Evolutionary conservation across 2,329 filamentous ascomycete genomes (phyloP).

Genomic region (Cytospora paraplurivora): DNA sequence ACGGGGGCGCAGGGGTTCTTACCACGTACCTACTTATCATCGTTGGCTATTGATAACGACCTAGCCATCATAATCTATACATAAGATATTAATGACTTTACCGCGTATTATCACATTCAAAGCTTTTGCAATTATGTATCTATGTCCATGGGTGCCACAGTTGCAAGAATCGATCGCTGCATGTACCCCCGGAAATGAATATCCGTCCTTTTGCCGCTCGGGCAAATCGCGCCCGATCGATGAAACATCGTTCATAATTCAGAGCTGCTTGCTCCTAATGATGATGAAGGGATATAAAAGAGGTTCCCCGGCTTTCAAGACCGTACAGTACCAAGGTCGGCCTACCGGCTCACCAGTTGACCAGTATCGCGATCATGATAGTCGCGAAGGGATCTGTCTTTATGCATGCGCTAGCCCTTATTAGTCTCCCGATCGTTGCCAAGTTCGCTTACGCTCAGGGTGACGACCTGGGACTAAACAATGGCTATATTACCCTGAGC

Average conservation of each 20-base stretch:
- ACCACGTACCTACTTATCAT: no score
- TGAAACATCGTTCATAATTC: neutral
- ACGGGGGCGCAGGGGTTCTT: no score
- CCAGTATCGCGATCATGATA: conserved; percentile 10
- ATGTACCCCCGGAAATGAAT: conserved; percentile 16
- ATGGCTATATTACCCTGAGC: conserved; percentile 44
- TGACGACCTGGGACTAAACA: conserved; percentile 43
- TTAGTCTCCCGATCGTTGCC: conserved; percentile 6
- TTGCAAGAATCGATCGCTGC: conserved; percentile 2
- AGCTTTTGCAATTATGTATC: no score
- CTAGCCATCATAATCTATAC: no score
- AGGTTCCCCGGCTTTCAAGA: neutral
- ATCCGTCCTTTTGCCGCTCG: conserved; percentile 18
- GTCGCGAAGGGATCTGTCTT: neutral
- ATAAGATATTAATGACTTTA: no score
- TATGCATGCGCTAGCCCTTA: conserved; percentile 1
- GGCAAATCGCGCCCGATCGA: conserved; percentile 18
- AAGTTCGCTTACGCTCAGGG: conserved; percentile 18
- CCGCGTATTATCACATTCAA: no score
- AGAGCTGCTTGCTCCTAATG: neutral
- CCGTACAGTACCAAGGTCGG: neutral
- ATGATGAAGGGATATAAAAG: no score
- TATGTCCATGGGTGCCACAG: neutral
- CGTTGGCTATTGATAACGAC: no score
- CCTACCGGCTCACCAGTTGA: neutral